phyloP scores from a whole-genome alignment of 768 basidiomycete genomes.

The Rhodotorula taiwanensis region DNA sequence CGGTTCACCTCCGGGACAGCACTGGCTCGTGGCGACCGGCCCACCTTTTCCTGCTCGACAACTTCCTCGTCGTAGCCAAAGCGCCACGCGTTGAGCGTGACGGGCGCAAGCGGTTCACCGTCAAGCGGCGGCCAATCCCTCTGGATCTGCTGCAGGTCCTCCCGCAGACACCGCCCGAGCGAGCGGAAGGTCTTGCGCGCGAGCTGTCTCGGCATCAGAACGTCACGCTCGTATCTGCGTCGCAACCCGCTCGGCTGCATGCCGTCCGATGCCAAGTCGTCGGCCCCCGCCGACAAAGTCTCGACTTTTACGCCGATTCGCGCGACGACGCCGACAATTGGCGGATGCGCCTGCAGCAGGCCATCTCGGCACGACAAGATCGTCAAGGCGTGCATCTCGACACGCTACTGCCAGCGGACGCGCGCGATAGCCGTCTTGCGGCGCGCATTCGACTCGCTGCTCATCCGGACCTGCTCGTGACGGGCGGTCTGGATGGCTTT shows the following conservation, averaged over 20 bases:
- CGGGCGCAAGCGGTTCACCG: slow-evolving; percentile 43
- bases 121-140: slow-evolving; percentile 84
- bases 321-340: slow-evolving; percentile 70
- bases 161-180: slow-evolving; percentile 30
- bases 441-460: slow-evolving; percentile 55
- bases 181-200: slow-evolving; percentile 17
- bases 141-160: slow-evolving; percentile 73
- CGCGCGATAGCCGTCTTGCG: slow-evolving; percentile 58
- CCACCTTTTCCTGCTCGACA: slow-evolving; percentile 85
- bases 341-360: slow-evolving; percentile 83
- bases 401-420: slow-evolving; percentile 55
- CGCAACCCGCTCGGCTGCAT: slow-evolving; percentile 84
- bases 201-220: slow-evolving; percentile 27
- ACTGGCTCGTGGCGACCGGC: slow-evolving; percentile 78
- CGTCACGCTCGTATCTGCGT: slow-evolving; percentile 51
- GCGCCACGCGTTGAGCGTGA: slow-evolving; percentile 61
- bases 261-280: slow-evolving; percentile 79
- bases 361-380: slow-evolving; percentile 70
- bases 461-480: slow-evolving; percentile 79
- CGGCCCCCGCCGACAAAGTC: no score
- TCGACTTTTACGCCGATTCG: slow-evolving; percentile 80
- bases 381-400: slow-evolving; percentile 76
- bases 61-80: slow-evolving; percentile 88
- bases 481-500: slow-evolving; percentile 91
- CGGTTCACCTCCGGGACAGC: slow-evolving; percentile 76